Evolutionary conservation across 306 rosid genomes (phyloP), one percentile per base, ranked within the genome.

Genomic region (Rosa multiflora): DNA sequence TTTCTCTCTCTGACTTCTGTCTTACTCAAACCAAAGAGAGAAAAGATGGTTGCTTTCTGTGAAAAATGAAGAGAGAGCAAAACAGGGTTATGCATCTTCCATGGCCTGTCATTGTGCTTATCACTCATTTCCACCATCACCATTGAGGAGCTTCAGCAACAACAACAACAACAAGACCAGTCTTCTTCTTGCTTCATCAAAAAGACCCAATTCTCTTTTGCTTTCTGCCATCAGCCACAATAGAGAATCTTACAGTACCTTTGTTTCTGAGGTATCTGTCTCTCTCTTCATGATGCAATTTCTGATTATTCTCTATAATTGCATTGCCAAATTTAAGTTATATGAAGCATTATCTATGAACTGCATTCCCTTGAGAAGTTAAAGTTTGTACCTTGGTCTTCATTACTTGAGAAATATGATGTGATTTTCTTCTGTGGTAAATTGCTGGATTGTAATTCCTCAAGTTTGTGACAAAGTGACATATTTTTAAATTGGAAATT

Each of bases 51-150:
- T 74, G 77, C 85, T 43, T 67, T 58, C 18, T 63, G 42, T 84
- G 94, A 80, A 90, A 59, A 59, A 94, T 89, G 97, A 92, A 82
- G 92, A 77, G 80, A 67, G 81, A 76, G 37, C 66, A 75, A 17
- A 72, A 58, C 20, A 83, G 67, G 86, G 87, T 87, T 87, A 88
- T 86, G 96, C 91, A 70, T 86, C 92, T 89, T 86, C 92, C 88
- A 94, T 94, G 98, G 98, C 98, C 84, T 79, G 82, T 80, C 88
- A 90, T 84, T 90, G 79, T 63, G 88, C 87, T 87, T 85, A 76
- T 84, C 86, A 72, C 78, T 79, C 91, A 77, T 82, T 89, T 72
- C 76, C 89, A 48, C 88, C 85, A 63, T 94, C 90, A 35, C 87
- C 88, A 51, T 75, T 79, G 17, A 86, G 68, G 10, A 81, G 80